These are phyloP conservation scores for Nigrospora osmanthi DNA, from an alignment of 2,329 filamentous ascomycete genomes.

Conservation along the genomic window DNA sequence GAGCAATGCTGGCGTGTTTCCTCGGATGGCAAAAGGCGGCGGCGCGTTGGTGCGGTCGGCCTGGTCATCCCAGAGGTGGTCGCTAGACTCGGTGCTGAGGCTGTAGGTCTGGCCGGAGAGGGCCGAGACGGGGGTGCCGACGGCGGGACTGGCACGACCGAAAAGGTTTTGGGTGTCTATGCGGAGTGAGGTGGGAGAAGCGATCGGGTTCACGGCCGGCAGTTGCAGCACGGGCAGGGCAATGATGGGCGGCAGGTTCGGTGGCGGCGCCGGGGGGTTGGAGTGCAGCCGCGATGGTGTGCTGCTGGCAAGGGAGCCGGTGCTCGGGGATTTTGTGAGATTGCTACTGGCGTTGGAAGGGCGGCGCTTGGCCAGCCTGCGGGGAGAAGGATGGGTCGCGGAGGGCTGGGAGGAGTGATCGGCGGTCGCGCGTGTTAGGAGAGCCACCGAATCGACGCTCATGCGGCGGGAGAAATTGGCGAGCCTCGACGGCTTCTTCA, in stretches of 20 bases:
- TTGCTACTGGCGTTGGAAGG: constrained; percentile 17
- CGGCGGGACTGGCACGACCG: constrained; percentile 13
- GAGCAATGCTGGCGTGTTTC: constrained; percentile 11
- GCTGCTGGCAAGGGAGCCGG: constrained; percentile 2
- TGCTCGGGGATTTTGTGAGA: constrained; percentile 9
- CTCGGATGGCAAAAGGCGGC: constrained; percentile 12
- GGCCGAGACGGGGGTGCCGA: constrained; percentile 11
- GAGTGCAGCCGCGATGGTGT: constrained; percentile 8
- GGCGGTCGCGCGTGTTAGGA: constrained; percentile 12
- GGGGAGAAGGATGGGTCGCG: constrained; percentile 9
- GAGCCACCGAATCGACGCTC: constrained; percentile 33
- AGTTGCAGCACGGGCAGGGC: constrained; percentile 30
- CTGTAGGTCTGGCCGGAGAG: constrained; percentile 8
- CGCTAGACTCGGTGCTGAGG: constrained; percentile 11
- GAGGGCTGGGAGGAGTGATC: constrained; percentile 6
- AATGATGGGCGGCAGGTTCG: constrained; percentile 31
- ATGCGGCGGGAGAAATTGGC: constrained; percentile 30
- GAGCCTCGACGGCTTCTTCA: constrained; percentile 14
- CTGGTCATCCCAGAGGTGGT: constrained; percentile 17
- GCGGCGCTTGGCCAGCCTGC: constrained; percentile 17
- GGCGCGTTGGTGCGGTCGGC: constrained; percentile 10
- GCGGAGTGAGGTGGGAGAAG: neutral
- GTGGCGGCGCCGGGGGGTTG: constrained; percentile 20
- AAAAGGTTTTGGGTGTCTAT: neutral
- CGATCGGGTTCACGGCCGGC: constrained; percentile 1